Conservation (phyloP, 2,329 filamentous ascomycete species). For the Sporothrix pseudoabietina region DNA sequence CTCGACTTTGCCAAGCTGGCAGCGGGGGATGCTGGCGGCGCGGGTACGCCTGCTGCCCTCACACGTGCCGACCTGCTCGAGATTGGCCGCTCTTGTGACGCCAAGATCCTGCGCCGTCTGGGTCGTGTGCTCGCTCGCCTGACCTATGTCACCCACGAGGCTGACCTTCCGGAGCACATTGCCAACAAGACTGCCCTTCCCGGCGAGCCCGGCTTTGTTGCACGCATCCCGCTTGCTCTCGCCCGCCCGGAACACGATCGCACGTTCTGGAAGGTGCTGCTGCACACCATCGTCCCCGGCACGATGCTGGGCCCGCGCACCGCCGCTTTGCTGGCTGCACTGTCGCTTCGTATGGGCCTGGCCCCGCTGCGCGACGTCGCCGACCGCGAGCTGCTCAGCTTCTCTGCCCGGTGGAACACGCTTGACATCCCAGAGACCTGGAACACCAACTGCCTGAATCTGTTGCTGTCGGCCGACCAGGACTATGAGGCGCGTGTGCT, state of each 20-base stretch:
- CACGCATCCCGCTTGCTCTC: conserved; percentile 50
- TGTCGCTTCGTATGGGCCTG: conserved; percentile 53
- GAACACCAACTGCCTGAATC: conserved; percentile 49
- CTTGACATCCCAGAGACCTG: conserved; percentile 54
- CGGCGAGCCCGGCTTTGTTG: conserved; percentile 38
- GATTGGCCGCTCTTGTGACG: conserved; percentile 55
- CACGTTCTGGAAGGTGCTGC: conserved; percentile 52
- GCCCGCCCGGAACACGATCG: conserved; percentile 42
- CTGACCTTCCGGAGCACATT: conserved; percentile 50
- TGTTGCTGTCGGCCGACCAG: conserved; percentile 53
- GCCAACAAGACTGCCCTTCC: conserved; percentile 34
- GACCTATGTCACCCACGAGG: conserved; percentile 46
- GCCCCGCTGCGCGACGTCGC: conserved; percentile 46
- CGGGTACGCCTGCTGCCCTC: conserved; percentile 41
- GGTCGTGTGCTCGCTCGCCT: conserved; percentile 52
- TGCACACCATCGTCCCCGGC: conserved; percentile 53
- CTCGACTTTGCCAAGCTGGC: conserved; percentile 41
- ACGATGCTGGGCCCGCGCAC: conserved; percentile 51
- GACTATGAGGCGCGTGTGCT: conserved; percentile 33
- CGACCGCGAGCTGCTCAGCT: conserved; percentile 45
- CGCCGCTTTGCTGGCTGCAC: conserved; percentile 50
- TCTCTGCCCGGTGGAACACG: conserved; percentile 51
- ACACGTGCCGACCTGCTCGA: conserved; percentile 53
- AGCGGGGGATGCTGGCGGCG: conserved; percentile 32
- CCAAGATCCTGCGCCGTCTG: conserved; percentile 50